Base-by-base conservation (phyloP, 805 yeast genomes). In the Ogataea paraovalis region DNA sequence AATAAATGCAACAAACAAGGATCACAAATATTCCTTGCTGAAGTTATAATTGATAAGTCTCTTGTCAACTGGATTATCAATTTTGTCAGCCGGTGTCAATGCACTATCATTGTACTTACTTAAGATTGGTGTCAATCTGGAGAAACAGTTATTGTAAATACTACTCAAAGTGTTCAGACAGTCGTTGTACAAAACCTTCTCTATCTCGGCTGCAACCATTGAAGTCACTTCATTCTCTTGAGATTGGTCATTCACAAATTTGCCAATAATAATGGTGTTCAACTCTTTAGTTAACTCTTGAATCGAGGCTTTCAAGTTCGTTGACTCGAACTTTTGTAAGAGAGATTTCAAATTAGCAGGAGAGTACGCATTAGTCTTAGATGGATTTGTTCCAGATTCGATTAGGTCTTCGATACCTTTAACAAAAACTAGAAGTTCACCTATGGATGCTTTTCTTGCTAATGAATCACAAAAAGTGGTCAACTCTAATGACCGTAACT, bases 121-220 rank as follows among this genome's bases (percentile, higher is more conserved):
- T 30, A 85, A 73, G 18, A 86, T 71, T 1, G 71, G 68, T 52
- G 73, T 74, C 48, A 90, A 66, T 41, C 80, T 74, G 51, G 75
- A 66, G 54, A 83, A 79, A 22, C 79, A 69, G 19, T 78, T 75
- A 19, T 49, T 59, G 54, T 82, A 83, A 52, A 80, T 79, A 19
- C 79, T 81, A 54, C 84, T 88, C 48, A 87, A 67, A 18, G 85
- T 81, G 14, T 74, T 70, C 94, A 96, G 84, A 47, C 88, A 73
- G 57, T 75, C 78, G 34, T 77, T 80, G 36, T 82, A 66, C 37
- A 87, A 61, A 40, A 75, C 80, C 42, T 71, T 74, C 57, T 81
- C 85, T 50, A 74, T 67, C 49, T 71, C 73, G 30, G 69, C 45
- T 0, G 64, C 60, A 12, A 61, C 60, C 1, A 42, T 43, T 13